Evolutionary conservation across 2,329 filamentous ascomycete genomes (phyloP).

Genomic region (Aspergillus ustus): DNA sequence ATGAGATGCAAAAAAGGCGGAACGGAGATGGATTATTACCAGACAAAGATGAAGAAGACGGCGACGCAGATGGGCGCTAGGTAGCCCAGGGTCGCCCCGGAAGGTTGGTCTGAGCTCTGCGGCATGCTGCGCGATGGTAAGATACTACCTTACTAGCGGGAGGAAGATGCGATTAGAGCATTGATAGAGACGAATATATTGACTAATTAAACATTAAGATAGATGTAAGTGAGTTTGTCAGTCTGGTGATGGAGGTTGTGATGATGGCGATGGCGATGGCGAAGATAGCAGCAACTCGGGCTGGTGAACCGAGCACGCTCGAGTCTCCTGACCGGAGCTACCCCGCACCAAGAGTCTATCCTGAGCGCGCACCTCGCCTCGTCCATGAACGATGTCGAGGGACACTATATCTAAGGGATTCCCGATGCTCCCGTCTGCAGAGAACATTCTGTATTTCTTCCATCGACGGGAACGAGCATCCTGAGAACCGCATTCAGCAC

Average conservation of each 20-base stretch:
- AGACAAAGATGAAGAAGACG: constrained; percentile 23
- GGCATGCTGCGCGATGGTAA: constrained; percentile 3
- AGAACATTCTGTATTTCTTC: background rate
- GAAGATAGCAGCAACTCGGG: background rate
- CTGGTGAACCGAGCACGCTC: background rate
- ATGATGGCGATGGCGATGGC: background rate
- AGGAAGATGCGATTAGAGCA: constrained; percentile 2
- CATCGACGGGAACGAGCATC: background rate
- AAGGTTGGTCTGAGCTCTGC: constrained; percentile 10
- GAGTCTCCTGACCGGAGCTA: background rate
- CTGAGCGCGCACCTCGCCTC: background rate
- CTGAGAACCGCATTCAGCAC: background rate
- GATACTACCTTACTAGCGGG: background rate
- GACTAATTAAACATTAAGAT: background rate
- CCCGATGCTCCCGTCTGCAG: background rate
- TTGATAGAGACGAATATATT: background rate
- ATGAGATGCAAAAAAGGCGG: background rate
- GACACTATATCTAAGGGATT: background rate
- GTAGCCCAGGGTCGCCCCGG: constrained; percentile 22
- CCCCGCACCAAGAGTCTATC: background rate
- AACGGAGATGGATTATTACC: constrained; percentile 17
- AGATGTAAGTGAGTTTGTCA: background rate
- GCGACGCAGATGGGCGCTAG: constrained; percentile 25
- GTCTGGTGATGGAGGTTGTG: too few relatives aligned
- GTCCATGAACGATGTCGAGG: background rate